These are phyloP conservation scores for Seiridium unicorne DNA, from an alignment of 2,329 filamentous ascomycete species.

Conservation along the genomic window DNA sequence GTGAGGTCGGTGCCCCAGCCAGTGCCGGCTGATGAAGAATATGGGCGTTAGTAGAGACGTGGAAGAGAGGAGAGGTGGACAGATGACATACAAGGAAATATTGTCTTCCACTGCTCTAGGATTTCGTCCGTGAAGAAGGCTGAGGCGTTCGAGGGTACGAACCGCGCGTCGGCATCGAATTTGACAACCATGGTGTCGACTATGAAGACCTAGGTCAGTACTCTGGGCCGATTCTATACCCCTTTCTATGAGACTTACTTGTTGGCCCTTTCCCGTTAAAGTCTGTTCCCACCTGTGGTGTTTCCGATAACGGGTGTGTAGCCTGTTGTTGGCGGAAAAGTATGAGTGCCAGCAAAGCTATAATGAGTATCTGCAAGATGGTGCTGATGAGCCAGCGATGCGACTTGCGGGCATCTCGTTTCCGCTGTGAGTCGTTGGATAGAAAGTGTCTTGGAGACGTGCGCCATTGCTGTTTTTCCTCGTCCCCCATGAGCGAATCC, in stretches of 20 bases:
- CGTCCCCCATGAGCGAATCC: conserved; percentile 30
- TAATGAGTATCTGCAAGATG: conserved; percentile 27
- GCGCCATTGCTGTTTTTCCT: conserved; percentile 29
- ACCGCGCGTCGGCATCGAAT: conserved; percentile 32
- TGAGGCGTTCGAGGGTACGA: conserved; percentile 32
- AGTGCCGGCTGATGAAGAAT: conserved; percentile 25
- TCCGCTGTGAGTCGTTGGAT: neutral
- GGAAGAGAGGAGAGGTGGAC: neutral
- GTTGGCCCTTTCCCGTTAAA: conserved; percentile 33
- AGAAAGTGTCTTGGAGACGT: neutral
- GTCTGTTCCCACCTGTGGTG: conserved; percentile 33
- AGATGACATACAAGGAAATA: conserved; percentile 29
- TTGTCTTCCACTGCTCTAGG: conserved; percentile 31
- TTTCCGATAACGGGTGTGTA: conserved; percentile 14
- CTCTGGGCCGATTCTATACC: too few species aligned
- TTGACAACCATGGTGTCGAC: conserved; percentile 29
- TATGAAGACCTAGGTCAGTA: conserved; percentile 13
- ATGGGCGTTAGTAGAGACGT: conserved; percentile 2
- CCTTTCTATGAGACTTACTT: conserved; percentile 16
- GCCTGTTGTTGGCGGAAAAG: conserved; percentile 26
- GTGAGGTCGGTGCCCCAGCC: conserved; percentile 33
- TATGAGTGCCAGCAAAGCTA: conserved; percentile 18
- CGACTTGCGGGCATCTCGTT: conserved; percentile 13
- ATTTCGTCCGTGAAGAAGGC: conserved; percentile 34
- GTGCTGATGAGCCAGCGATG: conserved; percentile 31